A percentile compares a stretch with the other conserved stretches of the same genome.
phyloP scores from a whole-genome alignment of 331 rosid species.

The Malus hybrid region DNA sequence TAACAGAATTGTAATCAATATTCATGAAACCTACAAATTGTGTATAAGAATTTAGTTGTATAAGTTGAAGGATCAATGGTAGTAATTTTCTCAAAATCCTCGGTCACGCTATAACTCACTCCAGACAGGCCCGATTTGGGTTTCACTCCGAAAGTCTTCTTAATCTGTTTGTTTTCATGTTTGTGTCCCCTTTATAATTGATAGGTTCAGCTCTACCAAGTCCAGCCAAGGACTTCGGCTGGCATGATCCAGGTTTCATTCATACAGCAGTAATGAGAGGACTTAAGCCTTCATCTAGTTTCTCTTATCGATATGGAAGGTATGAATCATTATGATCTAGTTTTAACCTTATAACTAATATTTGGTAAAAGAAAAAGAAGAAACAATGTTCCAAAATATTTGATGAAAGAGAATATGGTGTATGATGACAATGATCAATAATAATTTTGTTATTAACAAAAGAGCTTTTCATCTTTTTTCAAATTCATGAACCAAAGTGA shows the following conservation, averaged over 20 bases:
- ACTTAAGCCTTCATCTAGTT: constrained; percentile 53
- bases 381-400: not conserved
- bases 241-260: constrained; percentile 95
- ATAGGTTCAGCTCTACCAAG: constrained; percentile 34
- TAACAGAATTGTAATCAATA: no score
- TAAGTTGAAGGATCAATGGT: no score
- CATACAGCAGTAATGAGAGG: constrained; percentile 69
- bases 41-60: no score
- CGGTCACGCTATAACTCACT: no score
- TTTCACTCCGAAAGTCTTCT: not conserved
- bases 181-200: not conserved
- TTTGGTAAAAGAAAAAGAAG: not conserved
- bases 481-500: not conserved
- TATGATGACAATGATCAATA: not conserved
- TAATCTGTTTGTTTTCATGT: no score
- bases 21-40: no score
- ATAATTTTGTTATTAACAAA: not conserved
- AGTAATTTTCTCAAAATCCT: no score
- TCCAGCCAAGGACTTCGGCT: constrained; percentile 91
- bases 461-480: not conserved
- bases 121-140: not conserved
- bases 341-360: not conserved
- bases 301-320: constrained; percentile 77
- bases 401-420: not conserved
- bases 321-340: not conserved